Percentiles rank a stretch among this genome's conserved stretches.
Evolutionary conservation across 2,329 filamentous ascomycete species (phyloP).

Genomic region (Sphaerulina vaccinii): DNA sequence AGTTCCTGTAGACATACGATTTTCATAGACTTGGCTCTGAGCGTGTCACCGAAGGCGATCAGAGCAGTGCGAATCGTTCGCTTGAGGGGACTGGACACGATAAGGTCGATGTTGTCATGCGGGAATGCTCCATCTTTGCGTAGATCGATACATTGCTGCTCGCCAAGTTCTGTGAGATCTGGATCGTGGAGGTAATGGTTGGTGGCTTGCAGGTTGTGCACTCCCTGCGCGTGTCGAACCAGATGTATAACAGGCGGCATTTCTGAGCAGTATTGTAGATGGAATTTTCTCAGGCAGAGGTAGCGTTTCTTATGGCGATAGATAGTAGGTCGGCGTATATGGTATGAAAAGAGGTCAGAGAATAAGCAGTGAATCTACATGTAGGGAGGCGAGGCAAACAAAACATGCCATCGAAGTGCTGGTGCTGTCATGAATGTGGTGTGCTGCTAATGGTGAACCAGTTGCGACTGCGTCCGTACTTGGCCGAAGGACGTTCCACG

Average conservation of each 20-base stretch:
- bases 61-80: slow-evolving; percentile 79
- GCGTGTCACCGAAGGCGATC: slow-evolving; percentile 62
- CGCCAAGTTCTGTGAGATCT: slow-evolving; percentile 71
- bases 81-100: slow-evolving; percentile 76
- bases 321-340: neutral
- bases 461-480: neutral
- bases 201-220: slow-evolving; percentile 71
- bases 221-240: slow-evolving; percentile 71
- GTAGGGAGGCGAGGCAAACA: neutral
- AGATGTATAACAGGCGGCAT: slow-evolving; percentile 55
- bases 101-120: slow-evolving; percentile 64
- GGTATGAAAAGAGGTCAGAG: neutral
- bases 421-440: neutral
- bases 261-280: neutral
- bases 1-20: slow-evolving; percentile 69
- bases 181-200: slow-evolving; percentile 78
- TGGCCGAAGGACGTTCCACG: neutral
- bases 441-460: neutral
- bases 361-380: neutral
- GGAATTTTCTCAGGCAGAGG: neutral
- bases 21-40: slow-evolving; percentile 47
- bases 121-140: slow-evolving; percentile 58
- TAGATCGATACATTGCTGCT: slow-evolving; percentile 69
- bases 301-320: neutral
- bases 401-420: neutral